These are phyloP conservation scores for Nicotiana obtusifolia DNA, from an alignment of 257 asterid genomes.

Conservation along the genomic window DNA sequence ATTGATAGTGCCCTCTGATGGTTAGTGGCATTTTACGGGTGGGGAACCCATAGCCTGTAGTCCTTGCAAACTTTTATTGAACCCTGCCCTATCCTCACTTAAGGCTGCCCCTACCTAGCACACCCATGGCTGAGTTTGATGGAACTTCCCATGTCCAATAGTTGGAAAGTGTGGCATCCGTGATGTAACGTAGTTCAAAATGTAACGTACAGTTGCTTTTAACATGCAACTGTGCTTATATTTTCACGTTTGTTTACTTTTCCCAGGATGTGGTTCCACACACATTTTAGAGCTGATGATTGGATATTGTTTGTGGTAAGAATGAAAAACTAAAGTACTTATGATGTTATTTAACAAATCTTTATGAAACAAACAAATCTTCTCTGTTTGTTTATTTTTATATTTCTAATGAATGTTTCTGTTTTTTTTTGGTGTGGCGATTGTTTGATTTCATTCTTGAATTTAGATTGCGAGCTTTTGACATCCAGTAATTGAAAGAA, in stretches of 20 bases:
- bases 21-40: background rate
- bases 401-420: background rate
- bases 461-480: background rate
- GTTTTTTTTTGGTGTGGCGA: background rate
- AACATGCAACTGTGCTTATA: background rate
- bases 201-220: background rate
- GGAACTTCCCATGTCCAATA: background rate
- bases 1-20: background rate
- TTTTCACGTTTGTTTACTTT: background rate
- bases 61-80: no score
- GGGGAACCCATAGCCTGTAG: no score
- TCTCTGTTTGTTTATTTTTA: background rate
- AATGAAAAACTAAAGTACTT: background rate
- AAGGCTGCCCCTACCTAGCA: background rate
- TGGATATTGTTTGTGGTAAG: conserved; percentile 95
- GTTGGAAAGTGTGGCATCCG: background rate
- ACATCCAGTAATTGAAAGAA: background rate
- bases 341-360: background rate
- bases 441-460: background rate
- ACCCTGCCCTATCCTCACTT: no score
- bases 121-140: background rate
- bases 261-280: conserved; percentile 95
- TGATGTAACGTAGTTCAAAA: no score
- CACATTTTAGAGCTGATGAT: conserved; percentile 82
- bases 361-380: no score